Conservation (phyloP, 1,284 basidiomycete genomes). For the Ceratobasidium papillatum region DNA sequence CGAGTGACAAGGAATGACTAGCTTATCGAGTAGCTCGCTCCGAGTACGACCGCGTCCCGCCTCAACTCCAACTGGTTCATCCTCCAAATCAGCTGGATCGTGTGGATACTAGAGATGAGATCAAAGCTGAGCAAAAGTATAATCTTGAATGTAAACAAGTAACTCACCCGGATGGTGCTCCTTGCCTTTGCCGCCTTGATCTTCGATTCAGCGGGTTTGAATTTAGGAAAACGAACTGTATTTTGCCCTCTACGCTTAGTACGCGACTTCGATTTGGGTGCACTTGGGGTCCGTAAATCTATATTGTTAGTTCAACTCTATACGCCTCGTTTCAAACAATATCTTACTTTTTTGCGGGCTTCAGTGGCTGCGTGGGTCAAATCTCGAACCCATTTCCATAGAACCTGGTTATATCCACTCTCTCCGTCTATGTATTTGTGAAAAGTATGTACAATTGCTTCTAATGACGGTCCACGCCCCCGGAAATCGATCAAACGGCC, state of each 20-base stretch:
- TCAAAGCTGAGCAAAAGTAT: background rate
- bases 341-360: background rate
- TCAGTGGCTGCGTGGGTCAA: background rate
- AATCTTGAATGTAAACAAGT: background rate
- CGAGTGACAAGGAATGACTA: slow-evolving; percentile 13
- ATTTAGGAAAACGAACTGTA: background rate
- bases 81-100: background rate
- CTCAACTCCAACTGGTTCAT: background rate
- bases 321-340: background rate
- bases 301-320: background rate
- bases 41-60: background rate
- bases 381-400: slow-evolving; percentile 19
- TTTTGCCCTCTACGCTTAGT: background rate
- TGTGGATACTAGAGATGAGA: background rate
- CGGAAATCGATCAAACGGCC: background rate
- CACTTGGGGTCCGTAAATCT: background rate
- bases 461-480: background rate
- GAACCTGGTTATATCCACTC: background rate
- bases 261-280: background rate
- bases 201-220: background rate
- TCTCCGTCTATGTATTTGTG: slow-evolving; percentile 14
- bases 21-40: slow-evolving; percentile 56
- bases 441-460: background rate
- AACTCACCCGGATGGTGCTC: background rate
- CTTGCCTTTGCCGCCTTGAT: background rate